A percentile compares a stretch with the other conserved stretches of the same genome.
Conservation (phyloP, 768 basidiomycete genomes). For the Calocybe indica region DNA sequence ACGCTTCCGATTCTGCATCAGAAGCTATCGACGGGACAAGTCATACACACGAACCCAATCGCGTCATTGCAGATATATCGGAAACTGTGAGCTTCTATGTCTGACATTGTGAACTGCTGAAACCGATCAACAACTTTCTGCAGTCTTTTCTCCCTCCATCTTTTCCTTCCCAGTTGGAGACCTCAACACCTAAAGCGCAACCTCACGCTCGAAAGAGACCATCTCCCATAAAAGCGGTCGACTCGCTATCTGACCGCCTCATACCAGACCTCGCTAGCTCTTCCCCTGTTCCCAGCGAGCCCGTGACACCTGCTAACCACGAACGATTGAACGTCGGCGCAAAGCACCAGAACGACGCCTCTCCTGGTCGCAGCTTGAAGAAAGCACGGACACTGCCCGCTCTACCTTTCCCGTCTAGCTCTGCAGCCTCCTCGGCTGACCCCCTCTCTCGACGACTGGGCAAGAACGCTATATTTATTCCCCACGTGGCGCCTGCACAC, state of each 20-base stretch:
- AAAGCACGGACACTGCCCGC: constrained; percentile 8
- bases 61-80: constrained; percentile 16
- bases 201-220: constrained; percentile 31
- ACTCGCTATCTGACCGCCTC: constrained; percentile 18
- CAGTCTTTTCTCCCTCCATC: constrained; percentile 49
- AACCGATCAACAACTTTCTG: constrained; percentile 2
- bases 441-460: too few relatives aligned
- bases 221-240: constrained; percentile 28
- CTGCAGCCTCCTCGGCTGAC: too few relatives aligned
- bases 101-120: neutral
- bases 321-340: neutral
- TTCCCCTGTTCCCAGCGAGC: constrained; percentile 6
- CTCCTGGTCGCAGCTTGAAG: constrained; percentile 11
- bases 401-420: neutral
- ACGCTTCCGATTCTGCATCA: constrained; percentile 2
- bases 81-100: constrained; percentile 17
- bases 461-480: too few relatives aligned
- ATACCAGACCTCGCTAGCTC: constrained; percentile 2
- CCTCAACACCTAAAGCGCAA: constrained; percentile 43
- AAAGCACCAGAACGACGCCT: constrained; percentile 10
- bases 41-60: neutral
- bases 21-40: neutral
- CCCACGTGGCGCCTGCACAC: too few relatives aligned
- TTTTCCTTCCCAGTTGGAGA: constrained; percentile 44
- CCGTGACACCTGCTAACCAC: constrained; percentile 7